Percentiles rank a stretch among this genome's conserved stretches.
Evolutionary conservation across 2,329 filamentous ascomycete genomes (phyloP).

Genomic region (Arachnomyces sp.): DNA sequence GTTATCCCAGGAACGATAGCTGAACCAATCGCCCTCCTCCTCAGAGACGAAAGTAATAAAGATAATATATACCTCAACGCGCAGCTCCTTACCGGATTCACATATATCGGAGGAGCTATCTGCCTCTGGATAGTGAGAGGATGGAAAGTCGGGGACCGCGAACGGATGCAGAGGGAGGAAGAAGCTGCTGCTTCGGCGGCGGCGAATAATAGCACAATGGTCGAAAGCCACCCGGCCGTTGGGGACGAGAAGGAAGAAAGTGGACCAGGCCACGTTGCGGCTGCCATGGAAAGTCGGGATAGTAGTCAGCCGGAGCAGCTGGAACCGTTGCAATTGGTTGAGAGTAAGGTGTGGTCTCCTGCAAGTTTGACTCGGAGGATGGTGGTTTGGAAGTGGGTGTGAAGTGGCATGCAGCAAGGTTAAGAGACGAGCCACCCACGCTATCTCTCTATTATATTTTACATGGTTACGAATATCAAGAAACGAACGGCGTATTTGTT

Average conservation of each 20-base stretch:
- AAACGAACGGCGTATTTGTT: too few relatives aligned
- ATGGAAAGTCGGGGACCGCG: slow-evolving; percentile 31
- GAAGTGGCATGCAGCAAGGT: too few relatives aligned
- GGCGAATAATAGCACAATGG: slow-evolving; percentile 1
- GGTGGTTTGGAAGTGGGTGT: slow-evolving; percentile 24
- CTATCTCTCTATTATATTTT: too few relatives aligned
- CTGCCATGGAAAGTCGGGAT: neutral
- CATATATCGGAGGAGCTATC: slow-evolving; percentile 50
- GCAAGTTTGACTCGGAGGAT: slow-evolving; percentile 22
- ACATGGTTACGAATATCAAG: too few relatives aligned
- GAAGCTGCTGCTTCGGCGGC: slow-evolving; percentile 4
- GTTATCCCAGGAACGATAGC: slow-evolving; percentile 43
- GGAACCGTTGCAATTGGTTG: slow-evolving; percentile 1
- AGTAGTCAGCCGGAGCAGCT: slow-evolving; percentile 1
- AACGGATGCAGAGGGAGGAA: slow-evolving; percentile 10
- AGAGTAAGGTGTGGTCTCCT: slow-evolving; percentile 20
- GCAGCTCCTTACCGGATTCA: slow-evolving; percentile 51
- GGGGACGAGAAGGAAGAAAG: slow-evolving; percentile 9
- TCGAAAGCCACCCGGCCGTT: neutral
- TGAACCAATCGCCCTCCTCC: slow-evolving; percentile 52
- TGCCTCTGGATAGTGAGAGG: slow-evolving; percentile 36
- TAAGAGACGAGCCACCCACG: too few relatives aligned
- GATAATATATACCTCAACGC: slow-evolving; percentile 30
- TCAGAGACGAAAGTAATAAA: slow-evolving; percentile 34
- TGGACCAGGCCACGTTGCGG: too few relatives aligned